Evolutionary conservation across 768 basidiomycete species (phyloP).

Genomic region (Lactifluus echinatus): DNA sequence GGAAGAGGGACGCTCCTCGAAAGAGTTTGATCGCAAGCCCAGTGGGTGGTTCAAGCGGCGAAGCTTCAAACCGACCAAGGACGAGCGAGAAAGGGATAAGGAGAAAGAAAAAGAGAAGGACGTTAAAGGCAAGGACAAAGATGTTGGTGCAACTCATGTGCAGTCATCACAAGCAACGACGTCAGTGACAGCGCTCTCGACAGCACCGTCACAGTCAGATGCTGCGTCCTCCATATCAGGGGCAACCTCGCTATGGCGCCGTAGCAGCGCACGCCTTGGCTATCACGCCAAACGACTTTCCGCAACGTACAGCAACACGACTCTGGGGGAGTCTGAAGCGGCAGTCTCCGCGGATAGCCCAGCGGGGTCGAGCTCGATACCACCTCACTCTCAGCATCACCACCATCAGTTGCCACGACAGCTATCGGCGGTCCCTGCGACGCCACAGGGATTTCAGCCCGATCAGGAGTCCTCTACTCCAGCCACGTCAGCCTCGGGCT

Average conservation of each 20-base stretch:
- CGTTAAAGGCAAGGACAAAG: constrained; percentile 10
- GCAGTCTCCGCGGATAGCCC: neutral
- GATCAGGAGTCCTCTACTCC: neutral
- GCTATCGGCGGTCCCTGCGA: neutral
- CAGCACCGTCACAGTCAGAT: constrained; percentile 14
- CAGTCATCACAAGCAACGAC: neutral
- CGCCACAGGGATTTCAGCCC: neutral
- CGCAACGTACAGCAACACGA: neutral
- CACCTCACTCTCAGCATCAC: neutral
- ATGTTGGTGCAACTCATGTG: neutral
- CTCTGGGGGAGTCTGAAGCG: constrained; percentile 1
- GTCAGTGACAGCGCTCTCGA: constrained; percentile 6
- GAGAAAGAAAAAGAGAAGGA: constrained; percentile 19
- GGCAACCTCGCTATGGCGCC: constrained; percentile 14
- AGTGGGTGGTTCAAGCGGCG: constrained; percentile 49
- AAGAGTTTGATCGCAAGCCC: constrained; percentile 34
- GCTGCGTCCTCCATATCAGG: constrained; percentile 12
- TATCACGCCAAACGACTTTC: constrained; percentile 9
- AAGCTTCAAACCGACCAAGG: constrained; percentile 28
- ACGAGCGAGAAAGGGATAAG: constrained; percentile 14
- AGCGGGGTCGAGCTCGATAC: neutral
- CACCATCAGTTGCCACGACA: neutral
- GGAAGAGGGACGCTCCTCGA: constrained; percentile 23
- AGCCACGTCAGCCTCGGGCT: neutral
- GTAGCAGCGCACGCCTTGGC: constrained; percentile 9